Evolutionary conservation across 2,329 filamentous ascomycete genomes (phyloP), one percentile per base, ranked within the genome.

Genomic region (Claviceps paspali): DNA sequence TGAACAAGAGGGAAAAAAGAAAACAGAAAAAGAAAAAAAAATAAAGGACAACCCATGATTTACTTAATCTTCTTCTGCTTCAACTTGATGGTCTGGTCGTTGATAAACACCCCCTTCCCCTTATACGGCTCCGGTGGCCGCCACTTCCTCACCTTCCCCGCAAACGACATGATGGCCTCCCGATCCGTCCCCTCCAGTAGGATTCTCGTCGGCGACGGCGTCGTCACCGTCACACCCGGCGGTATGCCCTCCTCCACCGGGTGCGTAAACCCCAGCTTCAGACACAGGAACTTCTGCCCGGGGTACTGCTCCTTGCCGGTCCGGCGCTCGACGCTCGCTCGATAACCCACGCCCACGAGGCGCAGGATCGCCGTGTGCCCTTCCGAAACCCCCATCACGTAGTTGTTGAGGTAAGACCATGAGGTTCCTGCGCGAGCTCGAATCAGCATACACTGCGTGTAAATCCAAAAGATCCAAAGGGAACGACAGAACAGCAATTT

Each of bases 1-100:
- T n/a, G n/a, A n/a, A n/a, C n/a, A n/a, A n/a, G n/a, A n/a, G n/a
- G n/a, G n/a, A n/a, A n/a, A n/a, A n/a, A n/a, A 29, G 12, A 14
- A 12, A 30, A 9, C 15, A 7, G 4, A 29, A 29, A 29, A 14
- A 14, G 2, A 29, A 7, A 29, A 29, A 14, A 9, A 14, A 29
- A 14, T 31, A 47, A 32, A 53, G n/a, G n/a, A n/a, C n/a, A n/a
- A n/a, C n/a, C n/a, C n/a, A n/a, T n/a, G n/a, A n/a, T n/a, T 65
- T 77, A 91, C 70, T 87, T 88, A 60, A 88, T 85, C 73, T 88
- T 91, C 80, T 95, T 98, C 53, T 84, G 81, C 79, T 98, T 98
- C 61, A 98, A 61, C 71, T 82, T 93, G 64, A 98, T 95, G 22
- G 86, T 95, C 70, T 98, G 86, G 45, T 87, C 85, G 54, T 96